Conservation (phyloP, 2,329 filamentous ascomycete species). For the Aspergillus udagawae region DNA sequence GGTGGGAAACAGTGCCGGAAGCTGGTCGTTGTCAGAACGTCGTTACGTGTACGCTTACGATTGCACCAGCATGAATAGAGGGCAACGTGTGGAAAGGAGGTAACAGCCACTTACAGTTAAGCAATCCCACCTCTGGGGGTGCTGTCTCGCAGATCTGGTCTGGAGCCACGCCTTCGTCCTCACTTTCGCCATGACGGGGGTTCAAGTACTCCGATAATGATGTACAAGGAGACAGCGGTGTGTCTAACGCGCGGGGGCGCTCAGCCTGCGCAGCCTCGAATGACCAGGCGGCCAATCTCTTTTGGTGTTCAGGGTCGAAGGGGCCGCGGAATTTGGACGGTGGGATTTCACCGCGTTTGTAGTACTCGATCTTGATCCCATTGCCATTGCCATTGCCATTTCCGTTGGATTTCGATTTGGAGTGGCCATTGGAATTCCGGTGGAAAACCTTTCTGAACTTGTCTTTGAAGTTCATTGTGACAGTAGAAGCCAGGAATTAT, state of each 20-base stretch:
- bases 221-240: conserved; percentile 37
- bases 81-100: neutral
- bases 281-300: conserved; percentile 42
- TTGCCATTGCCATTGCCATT: conserved; percentile 21
- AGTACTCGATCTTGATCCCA: conserved; percentile 45
- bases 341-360: conserved; percentile 45
- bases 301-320: conserved; percentile 44
- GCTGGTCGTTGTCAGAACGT: conserved; percentile 13
- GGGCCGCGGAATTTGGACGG: conserved; percentile 48
- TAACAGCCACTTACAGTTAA: conserved; percentile 16
- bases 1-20: conserved; percentile 17
- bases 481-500: neutral
- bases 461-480: conserved; percentile 37
- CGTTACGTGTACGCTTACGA: neutral
- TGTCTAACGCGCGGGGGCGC: conserved; percentile 32
- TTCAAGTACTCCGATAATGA: conserved; percentile 22
- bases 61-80: neutral
- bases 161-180: conserved; percentile 13
- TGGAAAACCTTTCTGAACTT: conserved; percentile 35
- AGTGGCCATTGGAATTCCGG: conserved; percentile 19
- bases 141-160: conserved; percentile 12
- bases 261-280: conserved; percentile 36
- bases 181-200: conserved; percentile 20
- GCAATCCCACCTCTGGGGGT: conserved; percentile 10
- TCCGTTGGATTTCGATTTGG: conserved; percentile 13